These are phyloP conservation scores for Lactuca saligna DNA, from an alignment of 129 eudicot species.

Conservation along the genomic window DNA sequence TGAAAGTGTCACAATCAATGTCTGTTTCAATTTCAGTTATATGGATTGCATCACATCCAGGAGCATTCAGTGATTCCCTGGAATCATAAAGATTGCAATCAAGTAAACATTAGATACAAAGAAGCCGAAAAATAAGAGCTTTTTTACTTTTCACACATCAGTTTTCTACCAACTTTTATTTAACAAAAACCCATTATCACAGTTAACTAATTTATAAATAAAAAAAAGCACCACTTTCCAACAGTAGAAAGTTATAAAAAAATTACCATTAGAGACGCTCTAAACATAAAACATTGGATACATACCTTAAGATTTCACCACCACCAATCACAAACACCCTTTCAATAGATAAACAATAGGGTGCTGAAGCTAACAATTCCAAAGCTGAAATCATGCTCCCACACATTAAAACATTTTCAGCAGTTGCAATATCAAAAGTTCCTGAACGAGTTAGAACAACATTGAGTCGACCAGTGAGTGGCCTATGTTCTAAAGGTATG, in stretches of 20 bases:
- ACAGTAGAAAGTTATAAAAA: too few relatives aligned
- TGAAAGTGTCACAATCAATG: slow-evolving; percentile 82
- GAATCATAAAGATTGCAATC: slow-evolving; percentile 20
- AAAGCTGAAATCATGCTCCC: slow-evolving; percentile 77
- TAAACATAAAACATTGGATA: slow-evolving; percentile 13
- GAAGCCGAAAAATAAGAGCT: too few relatives aligned
- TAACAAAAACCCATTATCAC: background rate
- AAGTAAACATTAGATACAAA: background rate
- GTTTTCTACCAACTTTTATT: background rate
- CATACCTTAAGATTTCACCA: slow-evolving; percentile 77
- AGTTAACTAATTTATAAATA: too few relatives aligned
- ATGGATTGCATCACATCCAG: slow-evolving; percentile 88
- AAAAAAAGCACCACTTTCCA: too few relatives aligned
- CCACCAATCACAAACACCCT: slow-evolving; percentile 91
- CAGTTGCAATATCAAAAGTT: slow-evolving; percentile 50
- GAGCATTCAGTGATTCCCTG: slow-evolving; percentile 89
- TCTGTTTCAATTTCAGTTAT: slow-evolving; percentile 67
- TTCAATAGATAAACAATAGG: slow-evolving; percentile 69
- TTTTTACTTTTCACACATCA: background rate
- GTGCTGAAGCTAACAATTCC: slow-evolving; percentile 64
- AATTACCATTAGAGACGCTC: too few relatives aligned
- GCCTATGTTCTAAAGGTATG: slow-evolving; percentile 65
- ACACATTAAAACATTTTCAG: slow-evolving; percentile 73
- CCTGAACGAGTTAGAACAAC: slow-evolving; percentile 87
- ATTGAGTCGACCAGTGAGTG: slow-evolving; percentile 82